Evolutionary conservation across 2,329 filamentous ascomycete genomes (phyloP).

Genomic region (Fonsecaea nubica): DNA sequence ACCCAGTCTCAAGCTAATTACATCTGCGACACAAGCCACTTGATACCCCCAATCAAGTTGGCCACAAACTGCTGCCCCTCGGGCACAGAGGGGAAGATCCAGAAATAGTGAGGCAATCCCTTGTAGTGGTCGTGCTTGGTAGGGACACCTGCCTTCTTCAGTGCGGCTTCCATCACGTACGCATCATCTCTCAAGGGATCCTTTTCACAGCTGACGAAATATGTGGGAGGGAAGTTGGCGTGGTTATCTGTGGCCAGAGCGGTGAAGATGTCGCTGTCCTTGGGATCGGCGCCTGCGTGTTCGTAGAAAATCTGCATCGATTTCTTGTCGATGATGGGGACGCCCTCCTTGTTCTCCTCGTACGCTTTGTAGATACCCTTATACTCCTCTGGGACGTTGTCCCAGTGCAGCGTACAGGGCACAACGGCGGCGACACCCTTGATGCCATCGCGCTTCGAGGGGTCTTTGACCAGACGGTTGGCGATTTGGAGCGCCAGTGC

Average conservation of each 20-base stretch:
- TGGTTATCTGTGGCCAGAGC: constrained; percentile 39
- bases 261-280: constrained; percentile 33
- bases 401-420: constrained; percentile 48
- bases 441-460: constrained; percentile 43
- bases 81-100: constrained; percentile 39
- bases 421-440: constrained; percentile 49
- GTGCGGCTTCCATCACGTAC: constrained; percentile 37
- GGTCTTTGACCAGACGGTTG: constrained; percentile 49
- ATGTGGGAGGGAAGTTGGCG: constrained; percentile 38
- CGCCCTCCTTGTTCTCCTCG: constrained; percentile 47
- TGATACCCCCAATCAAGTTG: constrained; percentile 36
- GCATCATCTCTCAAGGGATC: constrained; percentile 39
- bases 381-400: constrained; percentile 47
- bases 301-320: constrained; percentile 35
- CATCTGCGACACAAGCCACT: constrained; percentile 37
- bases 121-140: constrained; percentile 39
- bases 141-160: constrained; percentile 38
- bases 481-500: constrained; percentile 48
- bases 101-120: constrained; percentile 39
- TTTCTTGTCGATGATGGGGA: constrained; percentile 45
- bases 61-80: constrained; percentile 36
- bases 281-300: constrained; percentile 32
- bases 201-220: constrained; percentile 38
- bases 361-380: constrained; percentile 46
- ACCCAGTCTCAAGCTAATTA: background rate